phyloP scores from a whole-genome alignment of 2,329 filamentous ascomycete species.

The Diaporthe citri region DNA sequence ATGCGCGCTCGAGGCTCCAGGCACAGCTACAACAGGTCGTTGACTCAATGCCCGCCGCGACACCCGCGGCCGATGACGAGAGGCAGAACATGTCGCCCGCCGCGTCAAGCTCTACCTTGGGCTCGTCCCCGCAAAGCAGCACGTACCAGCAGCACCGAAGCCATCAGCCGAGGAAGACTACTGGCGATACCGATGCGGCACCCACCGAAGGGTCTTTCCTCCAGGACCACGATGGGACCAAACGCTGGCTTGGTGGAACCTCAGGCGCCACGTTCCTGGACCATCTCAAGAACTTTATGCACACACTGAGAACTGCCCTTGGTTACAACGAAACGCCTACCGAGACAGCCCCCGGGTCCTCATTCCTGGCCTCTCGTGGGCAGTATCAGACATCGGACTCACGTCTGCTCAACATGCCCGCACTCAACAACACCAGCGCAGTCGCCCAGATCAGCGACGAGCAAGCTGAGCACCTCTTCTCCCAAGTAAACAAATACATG shows the following conservation, averaged over 20 bases:
- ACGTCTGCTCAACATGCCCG: conserved; percentile 52
- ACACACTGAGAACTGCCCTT: conserved; percentile 50
- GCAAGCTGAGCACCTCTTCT: conserved; percentile 55
- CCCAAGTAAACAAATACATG: conserved; percentile 57
- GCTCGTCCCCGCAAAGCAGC: conserved; percentile 27
- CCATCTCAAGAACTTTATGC: conserved; percentile 61
- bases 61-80: conserved; percentile 12
- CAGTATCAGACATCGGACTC: conserved; percentile 63
- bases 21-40: conserved; percentile 25
- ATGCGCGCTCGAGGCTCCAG: conserved; percentile 51
- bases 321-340: conserved; percentile 42
- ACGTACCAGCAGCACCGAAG: conserved; percentile 23
- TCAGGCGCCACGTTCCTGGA: conserved; percentile 65
- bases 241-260: conserved; percentile 62
- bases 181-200: neutral
- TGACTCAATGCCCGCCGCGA: conserved; percentile 41
- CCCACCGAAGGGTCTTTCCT: conserved; percentile 56
- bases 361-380: conserved; percentile 58
- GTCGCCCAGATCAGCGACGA: conserved; percentile 11
- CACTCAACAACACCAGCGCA: conserved; percentile 10
- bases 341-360: conserved; percentile 43
- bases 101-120: conserved; percentile 43
- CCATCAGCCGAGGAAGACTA: neutral
- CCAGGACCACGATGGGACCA: conserved; percentile 57
- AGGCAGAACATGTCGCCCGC: conserved; percentile 33